Evolutionary conservation across 805 yeast genomes (phyloP), one percentile per base, ranked within the genome.

Genomic region (Nakazawaea pomicola): DNA sequence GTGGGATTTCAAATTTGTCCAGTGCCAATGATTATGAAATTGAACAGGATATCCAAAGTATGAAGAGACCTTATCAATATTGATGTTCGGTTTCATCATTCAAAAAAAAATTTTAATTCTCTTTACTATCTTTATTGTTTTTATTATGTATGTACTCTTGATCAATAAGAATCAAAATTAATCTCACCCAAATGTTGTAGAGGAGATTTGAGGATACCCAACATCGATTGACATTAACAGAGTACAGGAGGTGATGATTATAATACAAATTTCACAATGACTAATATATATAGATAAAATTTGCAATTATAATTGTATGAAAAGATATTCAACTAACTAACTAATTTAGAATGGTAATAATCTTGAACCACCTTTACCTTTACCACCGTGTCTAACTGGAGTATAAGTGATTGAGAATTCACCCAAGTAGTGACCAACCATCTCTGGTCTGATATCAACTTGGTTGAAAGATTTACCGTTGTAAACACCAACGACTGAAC

Each of bases 401-500:
- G 95, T 86, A 82, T 93, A 93, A 63, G 99, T 79, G 76, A 93
- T 93, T 65, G 99, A 91, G 88, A 93, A 93, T 80, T 93, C 99
- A 78, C 97, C 99, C 65, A 93, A 86, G 95, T 93, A 93, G 85
- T 91, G 96, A 70, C 99, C 98, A 69, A 91, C 90, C 99, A 93
- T 93, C 80, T 93, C 99, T 66, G 99, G 96, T 74, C 78, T 89
- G 76, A 93, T 77, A 75, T 93, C 99, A 72, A 93, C 96, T 63
- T 83, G 85, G 95, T 91, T 91, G 95, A 93, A 93, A 61, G 78
- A 87, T 80, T 93, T 93, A 78, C 99, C 99, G 83, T 93, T 93
- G 96, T 93, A 93, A 62, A 93, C 85, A 77, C 97, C 97, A 61
- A 93, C 82, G 57, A 91, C 95, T 51, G 97, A 88, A 70, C 99